A percentile compares a stretch with the other conserved stretches of the same genome.
Evolutionary conservation across 768 basidiomycete genomes (phyloP).

Genomic region (Lactifluus pinguis): DNA sequence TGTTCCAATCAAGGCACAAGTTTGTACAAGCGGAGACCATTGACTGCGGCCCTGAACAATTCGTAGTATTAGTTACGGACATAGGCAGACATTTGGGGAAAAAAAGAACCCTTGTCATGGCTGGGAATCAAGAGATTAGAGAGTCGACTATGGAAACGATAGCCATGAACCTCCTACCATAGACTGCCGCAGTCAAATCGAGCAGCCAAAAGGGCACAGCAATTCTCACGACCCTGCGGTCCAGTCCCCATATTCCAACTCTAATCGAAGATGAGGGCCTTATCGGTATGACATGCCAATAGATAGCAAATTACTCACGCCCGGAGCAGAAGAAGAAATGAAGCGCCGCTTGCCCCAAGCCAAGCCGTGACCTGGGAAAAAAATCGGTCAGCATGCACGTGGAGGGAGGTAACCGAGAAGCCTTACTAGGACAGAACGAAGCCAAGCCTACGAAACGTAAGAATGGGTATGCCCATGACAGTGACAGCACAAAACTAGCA

Average conservation of each 20-base stretch:
- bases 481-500: not conserved
- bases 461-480: not conserved
- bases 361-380: not conserved
- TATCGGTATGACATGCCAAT: not conserved
- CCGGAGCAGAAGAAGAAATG: constrained; percentile 9
- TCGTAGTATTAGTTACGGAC: not conserved
- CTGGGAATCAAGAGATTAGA: not conserved
- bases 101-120: not conserved
- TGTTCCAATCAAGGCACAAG: not conserved
- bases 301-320: not conserved
- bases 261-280: not conserved
- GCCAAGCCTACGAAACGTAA: not conserved
- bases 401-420: too few species aligned
- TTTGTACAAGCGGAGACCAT: not conserved
- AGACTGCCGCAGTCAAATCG: not conserved
- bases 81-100: not conserved
- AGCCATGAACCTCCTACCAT: not conserved
- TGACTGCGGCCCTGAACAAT: not conserved
- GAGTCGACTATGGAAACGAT: too few species aligned
- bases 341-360: not conserved
- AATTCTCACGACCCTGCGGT: not conserved
- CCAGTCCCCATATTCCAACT: constrained; percentile 4
- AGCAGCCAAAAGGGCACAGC: not conserved
- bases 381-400: not conserved
- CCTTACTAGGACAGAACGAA: not conserved